Conservation (phyloP, 768 basidiomycete species). For the Albatrellus ellisii region DNA sequence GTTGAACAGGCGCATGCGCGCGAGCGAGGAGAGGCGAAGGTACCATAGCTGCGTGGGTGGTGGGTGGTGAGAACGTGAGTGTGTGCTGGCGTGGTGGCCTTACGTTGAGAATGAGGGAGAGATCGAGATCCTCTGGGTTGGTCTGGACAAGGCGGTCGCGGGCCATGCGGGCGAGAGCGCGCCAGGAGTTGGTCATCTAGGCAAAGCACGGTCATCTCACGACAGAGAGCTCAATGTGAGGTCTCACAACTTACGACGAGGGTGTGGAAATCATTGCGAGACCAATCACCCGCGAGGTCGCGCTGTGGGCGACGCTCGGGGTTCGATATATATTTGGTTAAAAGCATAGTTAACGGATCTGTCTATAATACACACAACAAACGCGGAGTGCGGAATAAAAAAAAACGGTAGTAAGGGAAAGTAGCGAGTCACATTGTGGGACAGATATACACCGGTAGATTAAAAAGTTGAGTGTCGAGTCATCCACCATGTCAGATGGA, state of each 20-base stretch:
- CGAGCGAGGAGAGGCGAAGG: conserved; percentile 64
- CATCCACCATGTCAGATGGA: conserved; percentile 51
- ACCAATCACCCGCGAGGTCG: conserved; percentile 67
- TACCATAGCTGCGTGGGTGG: conserved; percentile 54
- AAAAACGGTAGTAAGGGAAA: not conserved
- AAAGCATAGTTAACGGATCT: conserved; percentile 67
- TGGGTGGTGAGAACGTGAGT: not conserved
- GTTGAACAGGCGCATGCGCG: conserved; percentile 74
- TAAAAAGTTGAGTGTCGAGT: conserved; percentile 26
- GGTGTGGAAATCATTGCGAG: conserved; percentile 57
- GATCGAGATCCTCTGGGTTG: conserved; percentile 52
- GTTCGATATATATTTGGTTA: conserved; percentile 74
- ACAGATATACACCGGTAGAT: not conserved
- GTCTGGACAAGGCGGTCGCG: conserved; percentile 61
- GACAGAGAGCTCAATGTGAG: not conserved
- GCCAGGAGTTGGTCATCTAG: conserved; percentile 85
- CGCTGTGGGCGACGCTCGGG: conserved; percentile 62
- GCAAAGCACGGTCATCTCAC: conserved; percentile 3
- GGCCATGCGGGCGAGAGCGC: conserved; percentile 74
- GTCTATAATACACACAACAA: conserved; percentile 34
- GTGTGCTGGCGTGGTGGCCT: not conserved
- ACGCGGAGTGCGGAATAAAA: conserved; percentile 1
- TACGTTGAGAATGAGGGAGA: conserved; percentile 58
- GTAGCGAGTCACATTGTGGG: not conserved
- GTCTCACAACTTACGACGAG: conserved; percentile 49